Evolutionary conservation across 495 filamentous ascomycete species (phyloP).

Genomic region (Neurospora sp.): DNA sequence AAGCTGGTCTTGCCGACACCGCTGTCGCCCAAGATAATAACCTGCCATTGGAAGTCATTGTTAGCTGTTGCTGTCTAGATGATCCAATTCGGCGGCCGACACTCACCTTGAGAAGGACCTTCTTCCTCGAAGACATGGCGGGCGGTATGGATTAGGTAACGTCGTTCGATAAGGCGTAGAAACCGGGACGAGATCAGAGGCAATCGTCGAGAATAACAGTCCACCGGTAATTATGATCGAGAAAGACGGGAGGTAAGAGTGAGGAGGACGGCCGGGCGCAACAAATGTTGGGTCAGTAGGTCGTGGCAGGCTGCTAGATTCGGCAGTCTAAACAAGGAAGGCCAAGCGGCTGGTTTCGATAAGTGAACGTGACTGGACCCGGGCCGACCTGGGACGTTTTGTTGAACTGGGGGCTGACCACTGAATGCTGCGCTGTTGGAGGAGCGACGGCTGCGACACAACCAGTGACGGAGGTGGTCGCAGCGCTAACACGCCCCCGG

Average conservation of each 20-base stretch:
- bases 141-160: background rate
- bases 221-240: background rate
- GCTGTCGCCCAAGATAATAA: slow-evolving; percentile 97
- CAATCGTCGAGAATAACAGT: background rate
- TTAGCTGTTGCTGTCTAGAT: background rate
- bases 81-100: background rate
- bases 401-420: slow-evolving; percentile 8
- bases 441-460: slow-evolving; percentile 14
- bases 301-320: background rate
- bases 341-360: background rate
- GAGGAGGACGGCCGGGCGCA: background rate
- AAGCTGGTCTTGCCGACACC: slow-evolving; percentile 98
- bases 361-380: background rate
- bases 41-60: slow-evolving; percentile 39
- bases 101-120: slow-evolving; percentile 88
- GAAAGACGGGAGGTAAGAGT: background rate
- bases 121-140: slow-evolving; percentile 87
- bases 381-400: no score
- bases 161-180: slow-evolving; percentile 5
- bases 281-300: slow-evolving; percentile 2
- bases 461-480: slow-evolving; percentile 1
- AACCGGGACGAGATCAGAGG: background rate
- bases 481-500: background rate
- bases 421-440: slow-evolving; percentile 13
- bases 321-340: slow-evolving; percentile 3